Conservation (phyloP, 495 filamentous ascomycete species). For the Aspergillus heteromorphus region DNA sequence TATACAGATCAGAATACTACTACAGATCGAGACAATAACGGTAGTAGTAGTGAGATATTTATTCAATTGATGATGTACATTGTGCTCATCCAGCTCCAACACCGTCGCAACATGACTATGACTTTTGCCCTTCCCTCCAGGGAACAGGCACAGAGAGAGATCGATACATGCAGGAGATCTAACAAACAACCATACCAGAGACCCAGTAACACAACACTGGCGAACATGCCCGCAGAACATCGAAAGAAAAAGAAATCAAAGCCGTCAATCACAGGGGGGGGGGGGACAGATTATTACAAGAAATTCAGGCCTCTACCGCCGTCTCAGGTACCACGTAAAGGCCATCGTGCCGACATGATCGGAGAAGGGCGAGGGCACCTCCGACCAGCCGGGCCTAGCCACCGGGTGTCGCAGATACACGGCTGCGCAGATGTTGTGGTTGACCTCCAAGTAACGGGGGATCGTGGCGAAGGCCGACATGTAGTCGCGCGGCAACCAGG, state of each 20-base stretch:
- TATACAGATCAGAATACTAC: no score
- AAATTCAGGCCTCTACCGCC: constrained; percentile 45
- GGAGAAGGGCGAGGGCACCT: constrained; percentile 85
- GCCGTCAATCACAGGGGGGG: not conserved
- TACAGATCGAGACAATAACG: not conserved
- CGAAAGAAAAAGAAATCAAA: constrained; percentile 9
- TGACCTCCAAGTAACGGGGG: constrained; percentile 92
- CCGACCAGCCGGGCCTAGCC: constrained; percentile 76
- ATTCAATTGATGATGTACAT: constrained; percentile 17
- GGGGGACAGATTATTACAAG: constrained; percentile 1
- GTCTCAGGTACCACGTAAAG: constrained; percentile 90
- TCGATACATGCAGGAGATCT: constrained; percentile 4
- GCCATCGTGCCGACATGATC: constrained; percentile 61
- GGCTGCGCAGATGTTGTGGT: constrained; percentile 90
- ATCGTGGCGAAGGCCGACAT: constrained; percentile 93
- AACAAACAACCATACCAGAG: constrained; percentile 21
- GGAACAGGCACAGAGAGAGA: constrained; percentile 22
- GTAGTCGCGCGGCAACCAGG: constrained; percentile 82
- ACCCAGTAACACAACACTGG: constrained; percentile 38
- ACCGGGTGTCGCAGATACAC: constrained; percentile 96
- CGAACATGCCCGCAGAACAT: constrained; percentile 18
- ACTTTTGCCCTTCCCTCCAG: constrained; percentile 4
- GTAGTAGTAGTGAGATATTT: constrained; percentile 1
- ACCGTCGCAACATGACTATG: constrained; percentile 7
- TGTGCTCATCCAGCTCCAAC: constrained; percentile 11